These are phyloP conservation scores for Radiomyces spectabilis DNA, from an alignment of 192 early-diverging fungal species.

Conservation along the genomic window DNA sequence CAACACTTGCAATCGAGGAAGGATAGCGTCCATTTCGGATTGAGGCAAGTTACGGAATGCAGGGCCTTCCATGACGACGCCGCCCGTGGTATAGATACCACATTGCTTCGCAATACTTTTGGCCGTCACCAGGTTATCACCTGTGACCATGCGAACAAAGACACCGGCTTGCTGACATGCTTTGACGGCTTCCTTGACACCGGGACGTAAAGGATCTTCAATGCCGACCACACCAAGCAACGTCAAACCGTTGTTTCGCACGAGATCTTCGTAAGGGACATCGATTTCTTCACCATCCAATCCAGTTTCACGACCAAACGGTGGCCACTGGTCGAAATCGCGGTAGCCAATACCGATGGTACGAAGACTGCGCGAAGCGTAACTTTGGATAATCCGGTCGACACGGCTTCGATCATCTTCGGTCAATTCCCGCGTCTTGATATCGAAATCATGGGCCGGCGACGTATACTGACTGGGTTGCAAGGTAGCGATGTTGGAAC, in stretches of 20 bases:
- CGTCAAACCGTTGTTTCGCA: slow-evolving; percentile 49
- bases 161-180: slow-evolving; percentile 88
- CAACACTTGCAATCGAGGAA: slow-evolving; percentile 90
- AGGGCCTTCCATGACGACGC: slow-evolving; percentile 92
- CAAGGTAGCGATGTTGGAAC: slow-evolving; percentile 45
- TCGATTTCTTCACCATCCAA: slow-evolving; percentile 48
- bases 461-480: slow-evolving; percentile 20
- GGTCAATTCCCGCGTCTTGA: slow-evolving; percentile 23
- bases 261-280: slow-evolving; percentile 40
- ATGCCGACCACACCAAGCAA: slow-evolving; percentile 92
- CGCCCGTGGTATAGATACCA: slow-evolving; percentile 83
- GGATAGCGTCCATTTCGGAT: slow-evolving; percentile 82
- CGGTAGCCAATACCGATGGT: slow-evolving; percentile 86
- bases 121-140: slow-evolving; percentile 92
- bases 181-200: slow-evolving; percentile 88
- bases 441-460: neutral
- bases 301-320: too few species aligned
- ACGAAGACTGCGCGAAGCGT: slow-evolving; percentile 75
- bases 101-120: slow-evolving; percentile 90
- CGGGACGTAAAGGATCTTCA: slow-evolving; percentile 92
- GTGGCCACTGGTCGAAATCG: slow-evolving; percentile 65
- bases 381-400: slow-evolving; percentile 56
- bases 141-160: slow-evolving; percentile 97
- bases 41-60: slow-evolving; percentile 78
- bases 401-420: slow-evolving; percentile 27